phyloP scores from a whole-genome alignment of 1,284 basidiomycete genomes.

The Apiotrichum brassicae region DNA sequence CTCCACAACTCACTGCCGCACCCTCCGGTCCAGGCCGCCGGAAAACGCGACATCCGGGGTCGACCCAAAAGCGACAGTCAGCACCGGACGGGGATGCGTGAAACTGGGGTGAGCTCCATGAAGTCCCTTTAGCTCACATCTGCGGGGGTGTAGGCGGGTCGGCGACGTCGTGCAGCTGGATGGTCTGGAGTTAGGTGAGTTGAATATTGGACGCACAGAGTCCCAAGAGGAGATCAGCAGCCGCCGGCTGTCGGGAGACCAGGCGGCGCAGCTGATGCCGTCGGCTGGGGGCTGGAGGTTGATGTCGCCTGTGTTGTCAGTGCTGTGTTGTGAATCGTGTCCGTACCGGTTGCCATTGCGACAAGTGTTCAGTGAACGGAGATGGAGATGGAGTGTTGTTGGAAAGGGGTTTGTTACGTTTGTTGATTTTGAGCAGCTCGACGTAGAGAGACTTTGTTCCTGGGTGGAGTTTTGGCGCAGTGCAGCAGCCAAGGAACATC shows the following conservation, averaged over 20 bases:
- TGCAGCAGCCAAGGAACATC: too few species aligned
- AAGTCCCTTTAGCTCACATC: slow-evolving; percentile 23
- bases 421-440: too few species aligned
- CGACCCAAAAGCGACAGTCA: slow-evolving; percentile 46
- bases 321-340: not conserved
- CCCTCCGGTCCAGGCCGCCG: slow-evolving; percentile 48
- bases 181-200: slow-evolving; percentile 45
- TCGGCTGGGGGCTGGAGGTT: slow-evolving; percentile 65
- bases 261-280: slow-evolving; percentile 70
- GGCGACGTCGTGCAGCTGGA: slow-evolving; percentile 42
- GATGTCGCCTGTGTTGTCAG: slow-evolving; percentile 28
- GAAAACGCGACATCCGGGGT: slow-evolving; percentile 42
- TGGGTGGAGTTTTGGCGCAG: too few species aligned
- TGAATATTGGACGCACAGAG: slow-evolving; percentile 55
- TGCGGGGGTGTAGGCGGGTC: slow-evolving; percentile 30
- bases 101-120: slow-evolving; percentile 17
- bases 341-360: not conserved
- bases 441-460: too few species aligned
- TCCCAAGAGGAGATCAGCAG: slow-evolving; percentile 83
- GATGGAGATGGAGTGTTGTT: not conserved
- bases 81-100: slow-evolving; percentile 42
- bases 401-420: not conserved
- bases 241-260: slow-evolving; percentile 72
- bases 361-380: not conserved
- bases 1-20: slow-evolving; percentile 50